Conservation (phyloP, 1,284 basidiomycete genomes). For the Caloboletus firmus region DNA sequence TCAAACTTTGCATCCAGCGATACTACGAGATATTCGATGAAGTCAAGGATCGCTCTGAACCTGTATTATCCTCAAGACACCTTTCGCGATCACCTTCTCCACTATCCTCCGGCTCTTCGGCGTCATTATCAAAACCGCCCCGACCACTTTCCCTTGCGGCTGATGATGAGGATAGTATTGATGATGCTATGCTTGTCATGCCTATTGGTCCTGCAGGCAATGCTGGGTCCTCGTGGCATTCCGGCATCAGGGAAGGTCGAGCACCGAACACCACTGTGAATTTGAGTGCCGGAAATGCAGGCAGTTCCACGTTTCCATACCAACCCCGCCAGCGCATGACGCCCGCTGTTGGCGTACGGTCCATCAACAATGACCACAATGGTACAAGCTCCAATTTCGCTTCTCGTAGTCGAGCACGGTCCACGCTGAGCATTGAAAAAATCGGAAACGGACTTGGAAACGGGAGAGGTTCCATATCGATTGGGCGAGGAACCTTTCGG, state of each 20-base stretch:
- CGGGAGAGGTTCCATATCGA: slow-evolving; percentile 57
- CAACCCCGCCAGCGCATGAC: slow-evolving; percentile 42
- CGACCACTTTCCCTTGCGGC: slow-evolving; percentile 30
- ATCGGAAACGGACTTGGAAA: slow-evolving; percentile 36
- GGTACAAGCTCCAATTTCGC: slow-evolving; percentile 18
- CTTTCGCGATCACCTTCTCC: slow-evolving; percentile 30
- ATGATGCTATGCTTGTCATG: slow-evolving; percentile 75
- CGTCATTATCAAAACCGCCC: slow-evolving; percentile 20
- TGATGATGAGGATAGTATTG: slow-evolving; percentile 67
- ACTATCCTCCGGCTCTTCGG: slow-evolving; percentile 31
- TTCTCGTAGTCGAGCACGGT: slow-evolving; percentile 47
- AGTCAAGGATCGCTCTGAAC: slow-evolving; percentile 64
- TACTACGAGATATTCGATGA: slow-evolving; percentile 88
- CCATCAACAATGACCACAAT: slow-evolving; percentile 33
- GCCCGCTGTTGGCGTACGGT: slow-evolving; percentile 28
- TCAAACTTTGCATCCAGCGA: slow-evolving; percentile 75
- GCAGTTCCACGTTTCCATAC: slow-evolving; percentile 28
- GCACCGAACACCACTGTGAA: slow-evolving; percentile 8
- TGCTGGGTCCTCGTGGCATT: slow-evolving; percentile 12
- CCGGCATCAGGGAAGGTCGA: slow-evolving; percentile 10
- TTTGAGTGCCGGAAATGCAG: slow-evolving; percentile 1
- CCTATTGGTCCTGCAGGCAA: slow-evolving; percentile 52
- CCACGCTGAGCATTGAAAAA: slow-evolving; percentile 61
- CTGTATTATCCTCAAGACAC: slow-evolving; percentile 38
- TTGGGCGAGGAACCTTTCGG: slow-evolving; percentile 60